A percentile compares a stretch with the other conserved stretches of the same genome.
These are phyloP conservation scores for Cladosporium velox DNA, from an alignment of 2,329 filamentous ascomycete species.

Conservation along the genomic window DNA sequence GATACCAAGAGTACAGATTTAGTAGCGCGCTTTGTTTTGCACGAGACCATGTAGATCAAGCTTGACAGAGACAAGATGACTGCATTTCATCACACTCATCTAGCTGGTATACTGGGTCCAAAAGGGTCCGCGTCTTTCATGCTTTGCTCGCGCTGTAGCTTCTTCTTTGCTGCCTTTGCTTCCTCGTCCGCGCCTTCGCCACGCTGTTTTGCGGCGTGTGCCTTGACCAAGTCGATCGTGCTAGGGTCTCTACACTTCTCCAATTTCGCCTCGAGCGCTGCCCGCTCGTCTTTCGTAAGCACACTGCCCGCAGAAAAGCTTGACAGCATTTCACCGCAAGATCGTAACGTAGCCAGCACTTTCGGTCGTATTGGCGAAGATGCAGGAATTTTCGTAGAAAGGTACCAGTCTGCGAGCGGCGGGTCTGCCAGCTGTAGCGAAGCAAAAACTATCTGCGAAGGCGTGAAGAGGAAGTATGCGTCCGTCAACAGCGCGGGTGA, in stretches of 20 bases:
- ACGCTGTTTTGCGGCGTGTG: conserved; percentile 61
- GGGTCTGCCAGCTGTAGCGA: conserved; percentile 75
- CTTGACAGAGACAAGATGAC: not conserved
- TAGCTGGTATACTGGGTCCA: conserved; percentile 36
- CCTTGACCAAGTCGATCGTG: conserved; percentile 68
- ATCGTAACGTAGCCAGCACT: conserved; percentile 41
- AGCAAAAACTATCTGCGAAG: conserved; percentile 88
- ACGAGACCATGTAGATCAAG: not conserved
- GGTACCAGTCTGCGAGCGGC: conserved; percentile 56
- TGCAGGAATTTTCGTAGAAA: conserved; percentile 45
- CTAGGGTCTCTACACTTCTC: conserved; percentile 73
- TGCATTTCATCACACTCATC: not conserved
- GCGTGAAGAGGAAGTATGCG: conserved; percentile 95
- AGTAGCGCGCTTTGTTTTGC: not conserved
- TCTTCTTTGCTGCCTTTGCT: conserved; percentile 48
- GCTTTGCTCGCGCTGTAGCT: conserved; percentile 46
- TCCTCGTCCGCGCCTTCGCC: conserved; percentile 39
- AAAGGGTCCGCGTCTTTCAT: conserved; percentile 46
- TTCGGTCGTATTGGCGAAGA: conserved; percentile 33
- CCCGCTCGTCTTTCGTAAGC: conserved; percentile 37
- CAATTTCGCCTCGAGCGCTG: conserved; percentile 64
- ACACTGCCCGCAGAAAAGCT: conserved; percentile 29
- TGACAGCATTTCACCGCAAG: conserved; percentile 45
- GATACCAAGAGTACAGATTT: not conserved
- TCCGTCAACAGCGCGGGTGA: conserved; percentile 84